A percentile compares a stretch with the other conserved stretches of the same genome.
Evolutionary conservation across 176 grass and related monocot genomes (phyloP).

Genomic region (Raddia distichophylla): DNA sequence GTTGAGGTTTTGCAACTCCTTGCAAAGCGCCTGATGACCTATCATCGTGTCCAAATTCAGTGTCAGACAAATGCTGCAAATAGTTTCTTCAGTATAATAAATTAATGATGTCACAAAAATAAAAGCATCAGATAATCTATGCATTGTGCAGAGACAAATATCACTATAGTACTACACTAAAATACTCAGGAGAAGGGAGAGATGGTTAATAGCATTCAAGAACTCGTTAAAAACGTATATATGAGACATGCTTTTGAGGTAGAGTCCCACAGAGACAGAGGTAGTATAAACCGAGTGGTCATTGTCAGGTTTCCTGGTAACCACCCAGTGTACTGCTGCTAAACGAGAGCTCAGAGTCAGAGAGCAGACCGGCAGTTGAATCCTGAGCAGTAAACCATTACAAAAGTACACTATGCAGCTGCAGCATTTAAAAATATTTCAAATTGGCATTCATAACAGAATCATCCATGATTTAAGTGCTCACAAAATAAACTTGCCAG

Average conservation of each 20-base stretch:
- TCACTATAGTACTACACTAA: background rate
- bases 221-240: constrained; percentile 1
- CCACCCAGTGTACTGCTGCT: constrained; percentile 33
- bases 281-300: constrained; percentile 13
- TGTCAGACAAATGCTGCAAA: constrained; percentile 19
- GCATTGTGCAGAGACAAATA: constrained; percentile 14
- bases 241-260: background rate
- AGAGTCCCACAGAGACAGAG: background rate
- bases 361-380: constrained; percentile 17
- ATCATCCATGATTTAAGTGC: constrained; percentile 16
- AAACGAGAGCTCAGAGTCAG: constrained; percentile 16
- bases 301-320: constrained; percentile 24
- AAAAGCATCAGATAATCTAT: constrained; percentile 21
- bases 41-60: constrained; percentile 32
- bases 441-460: constrained; percentile 27
- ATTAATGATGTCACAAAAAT: background rate
- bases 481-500: constrained; percentile 11
- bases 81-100: constrained; percentile 22
- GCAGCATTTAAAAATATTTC: constrained; percentile 15
- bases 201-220: constrained; percentile 1
- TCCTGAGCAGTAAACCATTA: constrained; percentile 8
- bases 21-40: constrained; percentile 46
- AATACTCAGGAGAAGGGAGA: background rate
- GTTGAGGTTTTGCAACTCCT: constrained; percentile 50
- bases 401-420: constrained; percentile 20